Base-by-base conservation (phyloP, 2,329 filamentous ascomycete genomes). In the Ophiostoma quercus region DNA sequence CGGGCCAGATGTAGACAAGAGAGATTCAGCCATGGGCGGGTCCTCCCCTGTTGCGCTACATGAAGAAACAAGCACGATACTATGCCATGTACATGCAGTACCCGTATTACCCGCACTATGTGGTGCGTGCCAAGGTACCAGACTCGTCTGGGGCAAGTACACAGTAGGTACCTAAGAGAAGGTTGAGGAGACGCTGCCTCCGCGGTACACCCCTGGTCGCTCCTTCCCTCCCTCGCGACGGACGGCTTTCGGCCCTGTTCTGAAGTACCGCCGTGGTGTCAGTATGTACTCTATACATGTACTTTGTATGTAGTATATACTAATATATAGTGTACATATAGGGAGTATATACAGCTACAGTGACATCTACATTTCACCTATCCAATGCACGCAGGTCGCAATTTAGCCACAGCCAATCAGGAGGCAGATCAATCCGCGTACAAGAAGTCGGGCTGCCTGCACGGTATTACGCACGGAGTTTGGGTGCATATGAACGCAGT, bases 331-430 rank as follows among this genome's bases (percentile, higher is more conserved):
- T 0, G 51, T 25, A 25, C 5, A 29, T 57, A 25, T 8, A 57
- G 1, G 22, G 25, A 3, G 0, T 57, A 4, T 22, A 5, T 57
- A 57, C 51, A 57, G 2, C 7, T 14, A n/a, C 16, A 41, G 37
- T 7, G 22, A 41, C 34, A 66, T 41, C 19, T 66, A 19, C 37
- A 43, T 63, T 67, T 66, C 34, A 14, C 25, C 51, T 25, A 25
- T 57, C 51, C 51, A 41, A 41, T 51, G 71, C 63, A 66, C 70
- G 74, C 72, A 73, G 71, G 71, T 77, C 76, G 73, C 68, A 77
- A 78, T 78, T 78, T 78, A 77, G 76, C 76, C 76, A 76, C 60
- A 66, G 72, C 76, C 76, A 77, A 77, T 77, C 2, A 75, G 3
- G 22, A 22, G 51, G 7, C 22, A 25, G 22, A 25, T 11, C 22